Percentiles rank a stretch among this genome's conserved stretches.
These are phyloP conservation scores for Fonsecaea nubica DNA, from an alignment of 2,329 filamentous ascomycete genomes.

Conservation along the genomic window DNA sequence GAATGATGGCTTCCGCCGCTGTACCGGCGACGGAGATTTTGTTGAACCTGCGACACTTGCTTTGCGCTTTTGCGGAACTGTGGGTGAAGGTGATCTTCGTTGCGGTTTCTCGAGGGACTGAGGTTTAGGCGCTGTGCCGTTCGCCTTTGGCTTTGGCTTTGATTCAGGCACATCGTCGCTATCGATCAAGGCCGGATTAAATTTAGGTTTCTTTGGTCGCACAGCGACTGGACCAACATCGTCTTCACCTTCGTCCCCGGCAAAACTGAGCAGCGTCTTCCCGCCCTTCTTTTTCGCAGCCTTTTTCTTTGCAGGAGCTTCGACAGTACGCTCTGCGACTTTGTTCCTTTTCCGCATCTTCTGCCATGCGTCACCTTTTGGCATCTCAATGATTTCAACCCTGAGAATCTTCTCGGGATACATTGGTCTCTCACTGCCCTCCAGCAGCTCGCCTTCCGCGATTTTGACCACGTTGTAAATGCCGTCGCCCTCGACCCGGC, in stretches of 20 bases:
- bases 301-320: slow-evolving; percentile 43
- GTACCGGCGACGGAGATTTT: slow-evolving; percentile 37
- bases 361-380: slow-evolving; percentile 50
- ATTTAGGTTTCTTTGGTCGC: slow-evolving; percentile 54
- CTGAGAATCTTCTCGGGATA: slow-evolving; percentile 78
- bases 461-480: slow-evolving; percentile 97
- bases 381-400: slow-evolving; percentile 54
- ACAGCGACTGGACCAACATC: slow-evolving; percentile 45
- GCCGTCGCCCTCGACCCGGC: slow-evolving; percentile 87
- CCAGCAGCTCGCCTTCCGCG: slow-evolving; percentile 81
- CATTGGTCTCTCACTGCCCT: slow-evolving; percentile 79
- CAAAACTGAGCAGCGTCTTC: slow-evolving; percentile 57
- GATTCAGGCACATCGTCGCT: slow-evolving; percentile 32
- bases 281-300: slow-evolving; percentile 50
- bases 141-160: slow-evolving; percentile 18
- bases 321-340: slow-evolving; percentile 41
- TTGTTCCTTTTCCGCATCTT: slow-evolving; percentile 50
- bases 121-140: slow-evolving; percentile 18
- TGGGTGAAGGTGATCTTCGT: slow-evolving; percentile 46
- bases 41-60: slow-evolving; percentile 24
- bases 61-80: slow-evolving; percentile 36
- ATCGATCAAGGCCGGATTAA: slow-evolving; percentile 54
- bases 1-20: slow-evolving; percentile 46
- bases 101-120: slow-evolving; percentile 36
- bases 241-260: slow-evolving; percentile 50